Base-by-base conservation (phyloP, 768 basidiomycete species). In the Tricholoma sp. region DNA sequence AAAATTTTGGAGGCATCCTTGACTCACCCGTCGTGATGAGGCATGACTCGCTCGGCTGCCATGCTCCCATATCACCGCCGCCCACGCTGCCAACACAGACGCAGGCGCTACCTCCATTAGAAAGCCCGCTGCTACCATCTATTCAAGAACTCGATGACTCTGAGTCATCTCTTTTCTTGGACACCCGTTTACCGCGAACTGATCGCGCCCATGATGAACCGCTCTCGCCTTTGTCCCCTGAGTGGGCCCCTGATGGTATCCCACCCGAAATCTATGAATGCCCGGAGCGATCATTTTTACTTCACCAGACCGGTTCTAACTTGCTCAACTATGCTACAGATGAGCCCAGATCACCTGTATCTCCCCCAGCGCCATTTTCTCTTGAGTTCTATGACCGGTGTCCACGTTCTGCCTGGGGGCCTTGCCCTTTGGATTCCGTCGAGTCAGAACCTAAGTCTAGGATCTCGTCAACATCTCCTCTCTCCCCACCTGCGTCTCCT, bases 41-140 rank as follows among this genome's bases (percentile, higher is more conserved):
- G 31, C 67, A 70, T 56, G 61, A 61, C 62, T 66, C 67, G 41
- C 52, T 68, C 48, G 58, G 61, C 18, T 66, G 56, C 29, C 67
- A 70, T 32, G 58, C 50, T 13, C 77, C 70, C 2, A 66, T 72
- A 56, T 75, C 77, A 17, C 78, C 77, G 52, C 77, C 77, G 15
- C 71, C 74, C 34, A 78, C 76, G 17, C 65, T 76, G 53, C 74
- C 74, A 18, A 72, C 68, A 29, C 57, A 64, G 42, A 74, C 71
- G 0, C 68, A 68, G 18, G 67, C 62, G 44, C 57, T 79, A 32
- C 77, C 79, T 7, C 72, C 72, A 28, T 44, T 63, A 8, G 76
- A 75, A 45, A 28, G 53, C 12, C 68, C 70, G 50, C 36, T 60
- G 59, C 44, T 57, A 6, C 53, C 53, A 1, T 44, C 50, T n/a